Evolutionary conservation across 495 filamentous ascomycete species (phyloP).

Genomic region (Hyaloscypha hepaticicola): DNA sequence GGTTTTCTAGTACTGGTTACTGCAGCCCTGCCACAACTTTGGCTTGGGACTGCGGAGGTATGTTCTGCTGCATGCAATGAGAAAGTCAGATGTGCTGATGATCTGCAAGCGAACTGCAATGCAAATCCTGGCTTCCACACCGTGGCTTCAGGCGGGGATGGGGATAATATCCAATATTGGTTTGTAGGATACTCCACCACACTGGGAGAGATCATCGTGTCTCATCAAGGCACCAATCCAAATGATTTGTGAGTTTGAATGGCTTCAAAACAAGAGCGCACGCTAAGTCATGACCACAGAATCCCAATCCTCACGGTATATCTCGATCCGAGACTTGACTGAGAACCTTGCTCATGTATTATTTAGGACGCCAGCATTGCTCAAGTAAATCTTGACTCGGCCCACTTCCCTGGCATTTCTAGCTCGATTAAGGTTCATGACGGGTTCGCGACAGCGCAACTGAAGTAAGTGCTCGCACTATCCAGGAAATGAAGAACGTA

Average conservation of each 20-base stretch:
- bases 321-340: neutral
- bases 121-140: neutral
- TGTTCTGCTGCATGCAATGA: neutral
- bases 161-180: constrained; percentile 1
- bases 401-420: constrained; percentile 3
- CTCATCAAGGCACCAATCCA: constrained; percentile 6
- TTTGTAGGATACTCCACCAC: constrained; percentile 2
- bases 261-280: neutral
- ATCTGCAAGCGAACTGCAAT: neutral
- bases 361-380: neutral
- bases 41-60: constrained; percentile 1
- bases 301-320: neutral
- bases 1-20: constrained; percentile 1
- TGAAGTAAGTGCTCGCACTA: neutral
- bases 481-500: neutral
- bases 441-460: neutral
- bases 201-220: neutral
- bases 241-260: neutral
- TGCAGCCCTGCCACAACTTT: neutral
- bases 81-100: neutral
- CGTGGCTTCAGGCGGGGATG: constrained; percentile 1
- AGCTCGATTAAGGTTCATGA: neutral
- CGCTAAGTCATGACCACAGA: neutral
- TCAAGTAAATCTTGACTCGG: neutral
- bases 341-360: neutral